These are phyloP conservation scores for Prunus fruticosa DNA, from an alignment of 306 rosid genomes.

Conservation along the genomic window DNA sequence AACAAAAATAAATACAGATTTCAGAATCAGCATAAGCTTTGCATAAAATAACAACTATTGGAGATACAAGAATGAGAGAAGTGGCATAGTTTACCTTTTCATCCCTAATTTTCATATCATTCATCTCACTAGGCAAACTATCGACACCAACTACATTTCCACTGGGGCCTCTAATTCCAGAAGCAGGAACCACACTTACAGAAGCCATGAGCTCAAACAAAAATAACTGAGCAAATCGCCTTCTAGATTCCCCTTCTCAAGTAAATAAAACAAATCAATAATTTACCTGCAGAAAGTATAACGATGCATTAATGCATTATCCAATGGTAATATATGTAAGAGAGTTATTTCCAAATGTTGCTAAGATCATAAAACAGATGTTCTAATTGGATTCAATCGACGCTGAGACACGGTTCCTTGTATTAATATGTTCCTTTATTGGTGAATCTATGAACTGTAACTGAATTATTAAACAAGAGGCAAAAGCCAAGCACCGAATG, in stretches of 20 bases:
- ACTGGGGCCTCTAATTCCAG: conserved; percentile 46
- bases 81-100: conserved; percentile 50
- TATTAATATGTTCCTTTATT: neutral
- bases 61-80: neutral
- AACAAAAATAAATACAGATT: neutral
- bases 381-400: neutral
- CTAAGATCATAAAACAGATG: neutral
- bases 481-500: neutral
- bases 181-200: conserved; percentile 51
- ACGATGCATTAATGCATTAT: neutral
- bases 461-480: neutral
- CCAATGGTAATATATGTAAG: neutral
- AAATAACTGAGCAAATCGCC: neutral
- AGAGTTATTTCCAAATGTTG: neutral
- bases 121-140: conserved; percentile 69
- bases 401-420: neutral
- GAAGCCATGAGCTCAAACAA: conserved; percentile 53
- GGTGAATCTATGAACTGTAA: neutral
- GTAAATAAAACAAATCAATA: conserved; percentile 9
- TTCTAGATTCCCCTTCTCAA: conserved; percentile 10
- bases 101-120: conserved; percentile 80
- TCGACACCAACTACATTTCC: conserved; percentile 56
- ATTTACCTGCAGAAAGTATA: neutral
- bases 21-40: neutral
- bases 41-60: neutral